phyloP scores from a whole-genome alignment of 306 rosid genomes.

The Potentilla sterilis region DNA sequence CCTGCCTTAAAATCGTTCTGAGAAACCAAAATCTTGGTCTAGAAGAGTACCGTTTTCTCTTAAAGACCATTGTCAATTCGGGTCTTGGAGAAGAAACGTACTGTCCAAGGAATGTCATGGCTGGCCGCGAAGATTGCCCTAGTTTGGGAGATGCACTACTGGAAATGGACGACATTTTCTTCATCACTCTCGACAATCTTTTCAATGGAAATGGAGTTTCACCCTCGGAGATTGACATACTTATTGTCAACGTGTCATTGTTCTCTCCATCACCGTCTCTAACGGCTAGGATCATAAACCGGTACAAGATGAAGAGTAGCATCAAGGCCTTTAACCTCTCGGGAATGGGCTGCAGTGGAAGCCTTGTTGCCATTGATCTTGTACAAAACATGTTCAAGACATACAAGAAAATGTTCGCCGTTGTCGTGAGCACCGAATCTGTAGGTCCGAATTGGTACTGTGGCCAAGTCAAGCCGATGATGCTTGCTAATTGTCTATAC shows the following conservation, averaged over 20 bases:
- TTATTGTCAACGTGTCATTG: conserved; percentile 74
- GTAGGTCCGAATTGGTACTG: conserved; percentile 78
- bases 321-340: conserved; percentile 62
- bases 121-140: conserved; percentile 47
- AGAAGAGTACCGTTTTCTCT: conserved; percentile 60
- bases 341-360: conserved; percentile 91
- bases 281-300: conserved; percentile 59
- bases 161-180: conserved; percentile 71
- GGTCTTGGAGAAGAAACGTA: conserved; percentile 79
- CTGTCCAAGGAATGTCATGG: conserved; percentile 59
- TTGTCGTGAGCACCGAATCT: conserved; percentile 79
- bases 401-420: conserved; percentile 37
- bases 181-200: conserved; percentile 57
- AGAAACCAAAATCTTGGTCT: conserved; percentile 61
- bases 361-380: conserved; percentile 66
- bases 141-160: conserved; percentile 37
- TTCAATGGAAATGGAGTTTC: conserved; percentile 44
- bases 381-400: conserved; percentile 64
- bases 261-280: conserved; percentile 76
- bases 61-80: conserved; percentile 63
- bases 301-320: conserved; percentile 68
- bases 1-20: conserved; percentile 41
- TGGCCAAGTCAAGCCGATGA: conserved; percentile 62
- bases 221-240: conserved; percentile 63
- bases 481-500: conserved; percentile 81